Base-by-base conservation (phyloP, 768 basidiomycete genomes). In the Termitomyces sp. region DNA sequence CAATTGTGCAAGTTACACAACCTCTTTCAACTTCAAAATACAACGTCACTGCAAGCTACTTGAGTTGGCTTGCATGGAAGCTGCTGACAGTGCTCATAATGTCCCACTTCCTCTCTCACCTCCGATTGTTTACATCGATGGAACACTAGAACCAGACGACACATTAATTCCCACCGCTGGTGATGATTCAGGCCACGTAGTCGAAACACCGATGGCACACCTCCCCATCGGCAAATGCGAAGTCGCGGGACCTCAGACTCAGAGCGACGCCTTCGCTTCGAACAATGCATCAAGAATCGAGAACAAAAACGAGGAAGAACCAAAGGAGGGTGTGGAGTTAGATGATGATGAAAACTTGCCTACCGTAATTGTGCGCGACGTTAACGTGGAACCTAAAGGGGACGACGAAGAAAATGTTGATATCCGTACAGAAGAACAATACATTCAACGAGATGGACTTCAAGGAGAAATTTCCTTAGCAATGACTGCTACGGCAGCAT, bases 81-180 rank as follows among this genome's bases (percentile, higher is more conserved):
- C 65, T 50, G 63, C 49, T 59, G 56, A 63, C 57, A 66, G 66
- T 64, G 65, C 65, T 38, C 57, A 64, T 31, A 60, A 65, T 52
- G 67, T 70, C 56, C 68, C 67, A 8, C 66, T 72, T 25, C 70
- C 73, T 14, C 43, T 64, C 14, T 70, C 72, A 31, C 69, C 71
- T 2, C 66, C 65, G 20, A 57, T 47, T 12, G 56, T 62, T 14
- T 17, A 56, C n/a, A 8, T 43, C 31, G 25, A 56, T 57, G 60
- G 36, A 56, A 46, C n/a, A 43, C 52, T 59, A 54, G 54, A 57
- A n/a, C 31, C 34, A 20, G 53, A 59, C 51, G 60, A 63, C 50
- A 56, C 32, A 57, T 51, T 31, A 40, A 36, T 46, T 37, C 43
- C 50, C 50, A 54, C 55, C 36, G 31, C 6, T 51, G 42, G 55